phyloP scores from a whole-genome alignment of 2,329 filamentous ascomycete species.

The Microcyclospora tardicrescens region DNA sequence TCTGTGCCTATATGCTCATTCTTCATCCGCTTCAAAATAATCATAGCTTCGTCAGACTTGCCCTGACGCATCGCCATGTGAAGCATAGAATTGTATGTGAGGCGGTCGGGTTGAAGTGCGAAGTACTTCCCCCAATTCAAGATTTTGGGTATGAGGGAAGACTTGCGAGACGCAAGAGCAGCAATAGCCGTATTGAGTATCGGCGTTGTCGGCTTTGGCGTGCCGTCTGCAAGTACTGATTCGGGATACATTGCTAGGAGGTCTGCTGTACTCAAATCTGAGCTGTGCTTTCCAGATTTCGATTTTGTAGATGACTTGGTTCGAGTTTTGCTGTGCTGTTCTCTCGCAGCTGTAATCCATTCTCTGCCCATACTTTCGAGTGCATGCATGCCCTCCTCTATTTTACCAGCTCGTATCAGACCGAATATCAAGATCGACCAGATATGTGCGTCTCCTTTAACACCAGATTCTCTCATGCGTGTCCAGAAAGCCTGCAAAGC shows the following conservation, averaged over 20 bases:
- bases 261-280: background rate
- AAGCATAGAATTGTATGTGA: constrained; percentile 23
- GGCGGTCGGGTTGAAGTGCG: constrained; percentile 21
- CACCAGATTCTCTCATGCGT: constrained; percentile 44
- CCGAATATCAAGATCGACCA: constrained; percentile 62
- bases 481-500: constrained; percentile 56
- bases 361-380: constrained; percentile 51
- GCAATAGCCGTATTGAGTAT: constrained; percentile 58
- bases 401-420: constrained; percentile 44
- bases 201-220: constrained; percentile 47
- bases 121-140: constrained; percentile 34
- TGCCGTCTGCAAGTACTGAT: constrained; percentile 21
- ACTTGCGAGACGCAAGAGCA: constrained; percentile 44
- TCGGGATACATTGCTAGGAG: constrained; percentile 11
- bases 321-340: constrained; percentile 6
- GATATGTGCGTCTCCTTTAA: constrained; percentile 48
- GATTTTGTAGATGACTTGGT: constrained; percentile 3
- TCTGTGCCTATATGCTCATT: constrained; percentile 35
- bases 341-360: constrained; percentile 37
- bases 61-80: constrained; percentile 19
- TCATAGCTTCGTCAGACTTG: constrained; percentile 17
- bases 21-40: constrained; percentile 30
- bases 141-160: constrained; percentile 39
- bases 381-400: constrained; percentile 46
- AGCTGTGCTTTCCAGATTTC: background rate